Evolutionary conservation across 768 basidiomycete species (phyloP).

Genomic region (Leccinellum rugosiceps): DNA sequence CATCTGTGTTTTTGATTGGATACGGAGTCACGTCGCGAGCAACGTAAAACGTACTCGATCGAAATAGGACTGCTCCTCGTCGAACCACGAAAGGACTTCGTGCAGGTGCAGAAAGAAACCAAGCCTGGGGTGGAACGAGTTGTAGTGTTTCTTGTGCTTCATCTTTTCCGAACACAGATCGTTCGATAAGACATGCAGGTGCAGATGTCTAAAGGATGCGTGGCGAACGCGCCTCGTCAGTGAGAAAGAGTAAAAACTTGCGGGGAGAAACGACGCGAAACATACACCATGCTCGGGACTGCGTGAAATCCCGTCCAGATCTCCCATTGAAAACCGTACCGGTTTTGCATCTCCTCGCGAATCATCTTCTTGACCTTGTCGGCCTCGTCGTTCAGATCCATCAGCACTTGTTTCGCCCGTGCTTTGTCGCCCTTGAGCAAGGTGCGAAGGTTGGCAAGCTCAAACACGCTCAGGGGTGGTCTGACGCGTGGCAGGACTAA

Average conservation of each 20-base stretch:
- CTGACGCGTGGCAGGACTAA: conserved; percentile 69
- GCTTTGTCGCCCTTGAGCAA: conserved; percentile 54
- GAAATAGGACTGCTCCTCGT: conserved; percentile 56
- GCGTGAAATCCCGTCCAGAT: conserved; percentile 86
- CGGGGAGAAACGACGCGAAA: conserved; percentile 8
- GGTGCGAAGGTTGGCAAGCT: conserved; percentile 52
- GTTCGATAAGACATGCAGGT: conserved; percentile 81
- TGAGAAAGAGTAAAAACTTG: neutral
- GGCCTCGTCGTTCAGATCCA: conserved; percentile 54
- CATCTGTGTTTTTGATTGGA: conserved; percentile 40
- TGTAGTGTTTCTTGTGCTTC: conserved; percentile 90
- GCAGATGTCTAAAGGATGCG: conserved; percentile 56
- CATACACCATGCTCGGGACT: conserved; percentile 82
- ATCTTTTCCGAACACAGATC: conserved; percentile 67
- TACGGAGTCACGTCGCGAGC: neutral
- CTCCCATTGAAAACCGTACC: conserved; percentile 73
- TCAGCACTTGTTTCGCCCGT: conserved; percentile 52
- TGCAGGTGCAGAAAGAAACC: conserved; percentile 81
- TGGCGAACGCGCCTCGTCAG: neutral
- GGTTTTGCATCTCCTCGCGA: conserved; percentile 72
- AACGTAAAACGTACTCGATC: conserved; percentile 38
- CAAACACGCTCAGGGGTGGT: conserved; percentile 30
- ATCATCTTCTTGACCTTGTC: conserved; percentile 55
- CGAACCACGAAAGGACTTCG: conserved; percentile 82
- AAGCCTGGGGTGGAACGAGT: conserved; percentile 80